Evolutionary conservation across 805 yeast species (phyloP), one percentile per base, ranked within the genome.

Genomic region (Jamesozyma lodderae): DNA sequence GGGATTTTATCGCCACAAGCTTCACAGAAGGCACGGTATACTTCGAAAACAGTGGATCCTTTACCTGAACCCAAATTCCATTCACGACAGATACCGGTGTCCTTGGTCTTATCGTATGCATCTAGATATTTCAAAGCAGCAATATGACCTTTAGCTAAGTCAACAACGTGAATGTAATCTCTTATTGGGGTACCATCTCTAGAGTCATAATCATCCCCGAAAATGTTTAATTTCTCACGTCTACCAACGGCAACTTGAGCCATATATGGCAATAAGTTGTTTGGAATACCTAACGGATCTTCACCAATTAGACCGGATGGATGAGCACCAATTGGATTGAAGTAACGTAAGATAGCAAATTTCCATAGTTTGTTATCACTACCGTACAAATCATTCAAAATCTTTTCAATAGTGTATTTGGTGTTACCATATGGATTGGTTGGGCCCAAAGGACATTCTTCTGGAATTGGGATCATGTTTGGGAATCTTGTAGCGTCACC

Each of bases 321-420:
- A 55, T 83, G 94, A 14, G 92, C 90, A 26, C 94, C 94, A 47
- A 81, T 80, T 25, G 94, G 92, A 53, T 83, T 82, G 66, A 81
- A 83, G 61, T 82, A 83, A 40, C 92, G 70, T 51, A 83, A 64
- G 35, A 81, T 67, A 4, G 87, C 90, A 28, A 68, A 59, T 30
- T 64, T 63, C 77, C 77, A 73, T 2, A 30, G 20, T 7, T 45
- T 41, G 18, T 42, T 43, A 20, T 70, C 70, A 31, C 76, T 67
- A 4, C 59, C 48, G 48, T 73, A 63, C 18, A 75, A 59, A 53
- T 79, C 87, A 24, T 68, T 61, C 43, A 77, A 60, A 38, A 79
- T 70, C 38, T 70, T 66, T 60, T 83, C 94, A 42, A 79, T 77
- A 45, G 75, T 62, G 36, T 66, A 61, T 63, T 83, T 83, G 40